Conservation (phyloP, 805 yeast genomes). For the Grigorovia yakushimaensis region DNA sequence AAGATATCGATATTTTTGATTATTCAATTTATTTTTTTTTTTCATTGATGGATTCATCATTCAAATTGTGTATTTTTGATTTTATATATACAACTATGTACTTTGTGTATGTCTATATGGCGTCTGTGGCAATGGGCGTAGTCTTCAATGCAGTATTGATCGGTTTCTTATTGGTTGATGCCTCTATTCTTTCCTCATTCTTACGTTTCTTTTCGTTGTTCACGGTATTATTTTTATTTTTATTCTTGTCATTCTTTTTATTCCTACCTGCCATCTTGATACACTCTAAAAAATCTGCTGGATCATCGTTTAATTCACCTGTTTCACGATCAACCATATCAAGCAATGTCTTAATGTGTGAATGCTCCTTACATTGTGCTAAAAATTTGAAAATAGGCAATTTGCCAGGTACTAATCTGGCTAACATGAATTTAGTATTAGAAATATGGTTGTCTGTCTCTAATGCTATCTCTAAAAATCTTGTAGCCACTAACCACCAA, state of each 20-base stretch:
- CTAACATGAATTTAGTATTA: constrained; percentile 63
- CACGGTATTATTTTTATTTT: neutral
- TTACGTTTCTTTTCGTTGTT: neutral
- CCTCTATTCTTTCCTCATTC: neutral
- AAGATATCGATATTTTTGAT: too few relatives aligned
- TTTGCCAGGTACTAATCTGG: constrained; percentile 73
- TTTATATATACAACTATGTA: neutral
- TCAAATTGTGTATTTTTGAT: neutral
- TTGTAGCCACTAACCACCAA: constrained; percentile 47
- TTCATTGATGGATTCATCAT: constrained; percentile 3
- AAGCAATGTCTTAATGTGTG: constrained; percentile 33
- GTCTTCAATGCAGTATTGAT: neutral
- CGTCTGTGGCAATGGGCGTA: neutral
- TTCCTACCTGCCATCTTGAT: neutral
- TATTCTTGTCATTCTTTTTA: constrained; percentile 5
- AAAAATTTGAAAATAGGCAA: constrained; percentile 48
- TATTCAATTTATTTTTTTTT: neutral
- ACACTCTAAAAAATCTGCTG: constrained; percentile 10
- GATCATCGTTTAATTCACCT: constrained; percentile 16
- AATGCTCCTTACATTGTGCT: constrained; percentile 45
- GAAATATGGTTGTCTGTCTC: constrained; percentile 52
- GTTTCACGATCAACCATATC: constrained; percentile 10
- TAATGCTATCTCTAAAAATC: constrained; percentile 46
- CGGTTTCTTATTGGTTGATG: neutral
- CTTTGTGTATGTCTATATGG: neutral